phyloP scores from a whole-genome alignment of 1,284 basidiomycete genomes.

The Sporisorium graminicola region DNA sequence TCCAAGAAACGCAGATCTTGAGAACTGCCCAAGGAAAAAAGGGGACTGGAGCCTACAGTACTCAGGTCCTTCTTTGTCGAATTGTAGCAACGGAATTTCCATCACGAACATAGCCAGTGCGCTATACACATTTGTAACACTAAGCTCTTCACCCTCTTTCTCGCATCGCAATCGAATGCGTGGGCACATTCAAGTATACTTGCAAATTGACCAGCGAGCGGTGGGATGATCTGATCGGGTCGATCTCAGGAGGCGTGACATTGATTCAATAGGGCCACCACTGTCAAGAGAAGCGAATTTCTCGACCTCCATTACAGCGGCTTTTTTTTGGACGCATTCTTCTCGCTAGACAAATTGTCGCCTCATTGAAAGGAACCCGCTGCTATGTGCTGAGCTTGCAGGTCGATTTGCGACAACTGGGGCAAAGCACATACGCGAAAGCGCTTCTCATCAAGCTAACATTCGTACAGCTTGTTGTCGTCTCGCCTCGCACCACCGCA shows the following conservation, averaged over 20 bases:
- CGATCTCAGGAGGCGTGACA: neutral
- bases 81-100: conserved; percentile 19
- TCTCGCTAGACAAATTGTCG: too few species aligned
- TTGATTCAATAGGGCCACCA: too few species aligned
- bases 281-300: conserved; percentile 4
- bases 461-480: too few species aligned
- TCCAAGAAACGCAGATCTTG: conserved; percentile 29
- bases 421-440: too few species aligned
- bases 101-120: neutral
- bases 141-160: neutral
- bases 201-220: too few species aligned
- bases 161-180: neutral
- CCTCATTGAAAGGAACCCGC: too few species aligned
- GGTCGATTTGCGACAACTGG: too few species aligned
- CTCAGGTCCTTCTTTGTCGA: neutral
- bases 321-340: neutral
- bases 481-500: too few species aligned
- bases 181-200: neutral
- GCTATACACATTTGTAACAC: conserved; percentile 16
- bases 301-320: conserved; percentile 5
- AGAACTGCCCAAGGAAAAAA: neutral
- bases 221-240: neutral
- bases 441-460: too few species aligned
- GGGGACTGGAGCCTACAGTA: too few species aligned
- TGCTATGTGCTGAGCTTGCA: too few species aligned